A percentile compares a stretch with the other conserved stretches of the same genome.
Evolutionary conservation across 2,329 filamentous ascomycete genomes (phyloP).

Genomic region (Colletotrichum navitas): DNA sequence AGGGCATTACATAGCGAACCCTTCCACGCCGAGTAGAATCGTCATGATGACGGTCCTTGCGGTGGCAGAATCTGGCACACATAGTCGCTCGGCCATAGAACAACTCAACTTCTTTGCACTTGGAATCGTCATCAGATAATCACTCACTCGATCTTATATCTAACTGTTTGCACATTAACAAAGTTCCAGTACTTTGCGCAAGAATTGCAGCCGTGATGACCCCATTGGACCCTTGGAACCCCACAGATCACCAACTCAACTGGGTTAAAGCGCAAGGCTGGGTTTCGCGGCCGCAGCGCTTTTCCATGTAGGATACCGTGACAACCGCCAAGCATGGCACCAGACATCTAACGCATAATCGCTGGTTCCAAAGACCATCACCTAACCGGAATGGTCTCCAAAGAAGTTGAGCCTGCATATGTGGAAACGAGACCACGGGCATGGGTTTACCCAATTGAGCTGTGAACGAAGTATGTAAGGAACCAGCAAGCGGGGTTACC

Average conservation of each 20-base stretch:
- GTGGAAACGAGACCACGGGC: neutral
- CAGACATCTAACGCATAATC: neutral
- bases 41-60: neutral
- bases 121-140: neutral
- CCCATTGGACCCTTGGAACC: neutral
- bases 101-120: neutral
- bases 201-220: neutral
- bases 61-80: too few species aligned
- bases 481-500: slow-evolving; percentile 14
- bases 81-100: neutral
- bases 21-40: neutral
- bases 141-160: neutral
- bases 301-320: neutral
- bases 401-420: neutral
- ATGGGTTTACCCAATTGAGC: neutral
- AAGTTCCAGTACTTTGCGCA: neutral
- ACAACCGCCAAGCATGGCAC: neutral
- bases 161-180: neutral
- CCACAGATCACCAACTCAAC: neutral
- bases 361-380: neutral
- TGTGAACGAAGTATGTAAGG: neutral
- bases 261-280: too few species aligned
- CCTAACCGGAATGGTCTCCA: neutral
- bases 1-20: too few species aligned
- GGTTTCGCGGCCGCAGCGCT: neutral